Evolutionary conservation across 352 stramenopile genomes (phyloP), one percentile per base, ranked within the genome.

Genomic region (Pythium grandisporangium): DNA sequence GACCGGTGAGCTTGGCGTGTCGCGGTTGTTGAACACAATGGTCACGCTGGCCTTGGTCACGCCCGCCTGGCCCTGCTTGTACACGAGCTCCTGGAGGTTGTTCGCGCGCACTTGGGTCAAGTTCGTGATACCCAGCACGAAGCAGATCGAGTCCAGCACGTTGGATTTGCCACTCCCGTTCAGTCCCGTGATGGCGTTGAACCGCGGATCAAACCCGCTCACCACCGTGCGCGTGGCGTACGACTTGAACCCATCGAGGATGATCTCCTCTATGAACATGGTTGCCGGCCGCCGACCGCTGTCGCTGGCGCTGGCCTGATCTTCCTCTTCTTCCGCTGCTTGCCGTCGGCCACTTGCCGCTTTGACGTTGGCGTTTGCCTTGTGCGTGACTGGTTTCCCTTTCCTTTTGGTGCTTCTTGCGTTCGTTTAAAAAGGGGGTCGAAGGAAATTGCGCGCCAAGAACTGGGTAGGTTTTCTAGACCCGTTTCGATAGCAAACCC

Each of bases 241-340:
- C 55, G 93, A 98, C 83, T 99, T 99, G 83, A 99, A 99, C 11
- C 97, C 97, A 64, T 99, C 97, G 51, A 99, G 86, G 48, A 99
- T 97, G 58, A 99, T 97, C 78, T 99, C 93, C 65, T 99, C 90
- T 58, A 99, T 97, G 64, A 96, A 86, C 97, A 99, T 99, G 37
- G 12, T 19, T 20, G 29, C 36, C 22, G 16, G 24, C 38, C 38
- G 23, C 16, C 26, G 16, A 25, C 5, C 2, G 10, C 19, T 30
- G n/a, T 16, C 26, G 26, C 25, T 27, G n/a, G n/a, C n/a, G 30
- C 14, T 4, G 2, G 13, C 12, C 6, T 20, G 44, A 25, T 50
- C 42, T 43, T 36, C 44, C 44, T 30, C 35, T 34, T 20, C 27
- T 24, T 19, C 23, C 6, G 29, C 19, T 35, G 34, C 23, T n/a